Conservation (phyloP, 139 green algal species). For the Bryopsis sp. region DNA sequence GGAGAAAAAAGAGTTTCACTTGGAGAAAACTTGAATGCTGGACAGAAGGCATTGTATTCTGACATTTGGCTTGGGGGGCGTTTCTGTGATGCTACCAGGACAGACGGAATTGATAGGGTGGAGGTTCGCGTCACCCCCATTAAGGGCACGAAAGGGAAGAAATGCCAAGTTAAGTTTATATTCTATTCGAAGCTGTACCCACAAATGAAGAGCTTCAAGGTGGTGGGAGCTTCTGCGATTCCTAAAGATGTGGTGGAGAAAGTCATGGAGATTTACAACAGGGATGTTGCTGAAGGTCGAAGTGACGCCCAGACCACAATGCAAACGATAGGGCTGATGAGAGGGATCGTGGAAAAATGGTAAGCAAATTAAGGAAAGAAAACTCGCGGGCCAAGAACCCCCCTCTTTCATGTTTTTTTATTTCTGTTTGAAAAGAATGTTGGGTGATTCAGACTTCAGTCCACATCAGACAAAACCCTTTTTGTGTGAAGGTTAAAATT, state of each 20-base stretch:
- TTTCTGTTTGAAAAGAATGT: neutral
- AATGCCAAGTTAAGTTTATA: conserved; percentile 11
- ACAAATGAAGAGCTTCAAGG: conserved; percentile 16
- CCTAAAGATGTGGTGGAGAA: conserved; percentile 6
- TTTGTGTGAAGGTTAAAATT: too few species aligned
- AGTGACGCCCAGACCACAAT: neutral
- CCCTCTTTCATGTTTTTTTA: neutral
- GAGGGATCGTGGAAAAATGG: conserved; percentile 16
- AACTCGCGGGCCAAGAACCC: too few species aligned
- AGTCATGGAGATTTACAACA: conserved; percentile 14
- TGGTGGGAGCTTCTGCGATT: neutral
- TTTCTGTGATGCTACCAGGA: neutral
- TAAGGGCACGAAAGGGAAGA: conserved; percentile 13
- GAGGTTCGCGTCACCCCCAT: conserved; percentile 10
- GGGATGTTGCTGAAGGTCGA: neutral
- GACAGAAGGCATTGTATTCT: too few species aligned
- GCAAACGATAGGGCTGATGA: conserved; percentile 13
- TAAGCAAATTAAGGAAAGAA: too few species aligned
- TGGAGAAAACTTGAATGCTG: too few species aligned
- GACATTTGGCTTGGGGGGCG: too few species aligned
- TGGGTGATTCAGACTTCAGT: too few species aligned
- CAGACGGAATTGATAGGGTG: conserved; percentile 10
- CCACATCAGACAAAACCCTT: too few species aligned
- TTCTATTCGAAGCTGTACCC: conserved; percentile 7
- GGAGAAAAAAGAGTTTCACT: too few species aligned